Percentiles rank a stretch among this genome's conserved stretches.
These are phyloP conservation scores for Saussurea involucrata DNA, from an alignment of 129 eudicot genomes.

Conservation along the genomic window DNA sequence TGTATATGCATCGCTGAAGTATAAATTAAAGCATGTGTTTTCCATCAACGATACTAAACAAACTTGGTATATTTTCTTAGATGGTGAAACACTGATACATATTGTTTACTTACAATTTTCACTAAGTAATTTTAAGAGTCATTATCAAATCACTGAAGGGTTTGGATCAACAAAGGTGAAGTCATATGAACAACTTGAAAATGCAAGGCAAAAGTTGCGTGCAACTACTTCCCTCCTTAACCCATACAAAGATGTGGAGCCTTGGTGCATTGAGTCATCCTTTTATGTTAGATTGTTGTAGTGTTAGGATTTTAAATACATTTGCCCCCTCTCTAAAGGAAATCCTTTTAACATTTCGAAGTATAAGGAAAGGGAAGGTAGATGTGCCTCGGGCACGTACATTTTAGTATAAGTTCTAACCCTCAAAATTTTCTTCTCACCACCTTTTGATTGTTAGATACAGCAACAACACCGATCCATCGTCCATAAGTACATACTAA, in stretches of 20 bases:
- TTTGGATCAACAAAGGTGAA: too few species aligned
- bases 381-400: background rate
- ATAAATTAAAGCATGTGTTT: too few species aligned
- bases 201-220: background rate
- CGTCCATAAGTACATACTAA: background rate
- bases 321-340: background rate
- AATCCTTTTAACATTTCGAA: background rate
- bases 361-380: background rate
- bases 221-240: background rate
- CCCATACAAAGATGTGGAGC: background rate
- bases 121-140: too few species aligned
- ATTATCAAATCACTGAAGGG: too few species aligned
- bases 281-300: background rate
- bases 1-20: too few species aligned
- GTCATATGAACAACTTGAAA: background rate
- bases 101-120: too few species aligned
- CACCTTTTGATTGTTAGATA: conserved; percentile 2
- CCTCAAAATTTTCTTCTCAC: background rate
- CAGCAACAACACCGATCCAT: background rate
- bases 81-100: too few species aligned
- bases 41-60: too few species aligned
- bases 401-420: background rate
- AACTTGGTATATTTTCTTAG: too few species aligned
- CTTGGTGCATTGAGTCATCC: background rate
- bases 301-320: background rate